phyloP scores from a whole-genome alignment of 345 rosid genomes.

The Lepidium africanum region DNA sequence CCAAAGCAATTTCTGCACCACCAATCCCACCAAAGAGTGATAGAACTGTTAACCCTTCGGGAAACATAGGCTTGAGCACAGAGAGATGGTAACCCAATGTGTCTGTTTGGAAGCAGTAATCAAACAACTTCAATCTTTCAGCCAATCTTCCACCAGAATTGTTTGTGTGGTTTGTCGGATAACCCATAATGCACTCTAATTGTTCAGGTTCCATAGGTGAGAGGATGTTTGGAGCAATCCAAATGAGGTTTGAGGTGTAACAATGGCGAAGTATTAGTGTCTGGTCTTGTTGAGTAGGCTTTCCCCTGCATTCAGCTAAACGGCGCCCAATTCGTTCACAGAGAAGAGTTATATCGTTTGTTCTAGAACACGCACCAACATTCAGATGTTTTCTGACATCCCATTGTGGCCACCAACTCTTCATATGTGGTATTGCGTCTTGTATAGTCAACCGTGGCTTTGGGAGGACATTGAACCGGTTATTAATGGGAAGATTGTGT shows the following conservation, averaged over 20 bases:
- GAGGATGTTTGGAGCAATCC: slow-evolving; percentile 61
- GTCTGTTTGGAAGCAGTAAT: slow-evolving; percentile 71
- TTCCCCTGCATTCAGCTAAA: slow-evolving; percentile 46
- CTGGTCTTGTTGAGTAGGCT: slow-evolving; percentile 47
- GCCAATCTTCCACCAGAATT: slow-evolving; percentile 26
- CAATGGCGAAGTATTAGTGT: slow-evolving; percentile 53
- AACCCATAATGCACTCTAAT: slow-evolving; percentile 70
- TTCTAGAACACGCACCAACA: slow-evolving; percentile 25
- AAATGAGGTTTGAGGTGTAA: slow-evolving; percentile 48
- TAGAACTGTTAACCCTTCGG: slow-evolving; percentile 62
- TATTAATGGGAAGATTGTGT: slow-evolving; percentile 70
- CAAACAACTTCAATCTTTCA: slow-evolving; percentile 53
- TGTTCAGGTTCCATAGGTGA: slow-evolving; percentile 53
- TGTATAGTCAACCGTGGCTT: slow-evolving; percentile 49
- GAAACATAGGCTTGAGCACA: slow-evolving; percentile 56
- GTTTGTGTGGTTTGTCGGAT: slow-evolving; percentile 60
- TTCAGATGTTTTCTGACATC: slow-evolving; percentile 74
- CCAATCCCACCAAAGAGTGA: slow-evolving; percentile 76
- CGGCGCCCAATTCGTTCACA: slow-evolving; percentile 51
- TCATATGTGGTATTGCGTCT: slow-evolving; percentile 56
- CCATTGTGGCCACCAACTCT: slow-evolving; percentile 96
- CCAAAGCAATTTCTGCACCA: slow-evolving; percentile 62
- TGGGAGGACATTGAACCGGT: slow-evolving; percentile 51
- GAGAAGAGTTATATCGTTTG: slow-evolving; percentile 35
- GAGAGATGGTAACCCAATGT: slow-evolving; percentile 83